phyloP scores from a whole-genome alignment of 2,329 filamentous ascomycete genomes.

The Microcera coccophila region DNA sequence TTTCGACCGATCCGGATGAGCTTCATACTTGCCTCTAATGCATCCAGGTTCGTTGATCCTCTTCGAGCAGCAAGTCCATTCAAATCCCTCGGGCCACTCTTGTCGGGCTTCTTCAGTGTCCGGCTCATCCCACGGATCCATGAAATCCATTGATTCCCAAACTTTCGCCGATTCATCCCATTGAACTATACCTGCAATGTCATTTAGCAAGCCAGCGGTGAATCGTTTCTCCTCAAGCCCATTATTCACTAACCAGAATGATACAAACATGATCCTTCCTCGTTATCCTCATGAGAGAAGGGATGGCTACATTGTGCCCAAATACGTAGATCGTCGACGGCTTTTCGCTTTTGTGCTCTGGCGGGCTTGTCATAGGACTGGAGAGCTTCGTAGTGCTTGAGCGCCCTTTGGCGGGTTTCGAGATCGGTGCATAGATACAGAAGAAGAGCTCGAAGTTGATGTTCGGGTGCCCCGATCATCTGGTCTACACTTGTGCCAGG shows the following conservation, averaged over 20 bases:
- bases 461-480: constrained; percentile 13
- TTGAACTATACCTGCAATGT: no score
- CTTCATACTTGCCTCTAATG: constrained; percentile 10
- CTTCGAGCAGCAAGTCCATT: constrained; percentile 20
- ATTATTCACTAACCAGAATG: constrained; percentile 14
- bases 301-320: constrained; percentile 14
- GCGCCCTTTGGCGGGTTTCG: constrained; percentile 1
- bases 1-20: constrained; percentile 9
- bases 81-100: constrained; percentile 18
- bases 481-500: neutral
- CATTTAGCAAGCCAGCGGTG: no score
- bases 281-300: constrained; percentile 11
- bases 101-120: constrained; percentile 12
- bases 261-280: constrained; percentile 8
- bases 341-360: constrained; percentile 16
- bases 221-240: neutral
- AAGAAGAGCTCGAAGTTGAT: constrained; percentile 17
- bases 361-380: constrained; percentile 1
- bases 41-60: constrained; percentile 11
- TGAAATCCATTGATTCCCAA: no score
- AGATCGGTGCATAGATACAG: constrained; percentile 13
- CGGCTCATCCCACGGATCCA: neutral
- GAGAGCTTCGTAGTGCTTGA: constrained; percentile 7
- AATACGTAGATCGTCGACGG: constrained; percentile 9
- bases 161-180: no score